Evolutionary conservation across 495 filamentous ascomycete genomes (phyloP).

Genomic region (Polyplosphaeria fusca): DNA sequence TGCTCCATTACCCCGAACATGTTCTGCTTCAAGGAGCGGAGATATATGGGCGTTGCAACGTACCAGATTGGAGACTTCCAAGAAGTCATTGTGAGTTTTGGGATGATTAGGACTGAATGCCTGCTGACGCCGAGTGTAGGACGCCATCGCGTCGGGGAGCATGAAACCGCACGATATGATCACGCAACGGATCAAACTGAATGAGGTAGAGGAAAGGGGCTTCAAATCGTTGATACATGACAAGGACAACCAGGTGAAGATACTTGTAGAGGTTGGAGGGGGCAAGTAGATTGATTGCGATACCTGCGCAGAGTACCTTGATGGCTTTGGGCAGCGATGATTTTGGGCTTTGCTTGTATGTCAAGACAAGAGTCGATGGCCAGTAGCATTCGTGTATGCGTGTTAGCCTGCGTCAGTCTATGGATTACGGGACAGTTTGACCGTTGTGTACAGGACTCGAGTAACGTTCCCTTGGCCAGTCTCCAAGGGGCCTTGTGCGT

Average conservation of each 20-base stretch:
- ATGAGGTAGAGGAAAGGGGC: conserved; percentile 56
- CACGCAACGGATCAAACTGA: conserved; percentile 52
- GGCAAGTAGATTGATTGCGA: not conserved
- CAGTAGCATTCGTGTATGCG: too few species aligned
- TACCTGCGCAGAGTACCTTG: not conserved
- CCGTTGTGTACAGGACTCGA: too few species aligned
- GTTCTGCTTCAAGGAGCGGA: conserved; percentile 55
- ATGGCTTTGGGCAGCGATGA: not conserved
- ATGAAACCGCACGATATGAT: conserved; percentile 59
- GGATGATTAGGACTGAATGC: not conserved
- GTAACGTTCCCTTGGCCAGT: too few species aligned
- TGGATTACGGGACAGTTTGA: too few species aligned
- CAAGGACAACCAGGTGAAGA: conserved; percentile 57
- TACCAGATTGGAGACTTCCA: conserved; percentile 56
- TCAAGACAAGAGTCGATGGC: not conserved
- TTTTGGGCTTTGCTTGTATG: not conserved
- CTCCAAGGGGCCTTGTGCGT: too few species aligned
- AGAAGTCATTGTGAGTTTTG: conserved; percentile 45
- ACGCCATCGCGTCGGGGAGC: conserved; percentile 51
- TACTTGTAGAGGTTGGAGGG: conserved; percentile 46
- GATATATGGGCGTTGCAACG: conserved; percentile 53
- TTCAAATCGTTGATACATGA: conserved; percentile 56
- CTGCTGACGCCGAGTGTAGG: conserved; percentile 9
- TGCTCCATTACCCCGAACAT: conserved; percentile 51
- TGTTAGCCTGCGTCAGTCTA: too few species aligned